Conservation (phyloP, 129 eudicot species). For the Solidago caesia region DNA sequence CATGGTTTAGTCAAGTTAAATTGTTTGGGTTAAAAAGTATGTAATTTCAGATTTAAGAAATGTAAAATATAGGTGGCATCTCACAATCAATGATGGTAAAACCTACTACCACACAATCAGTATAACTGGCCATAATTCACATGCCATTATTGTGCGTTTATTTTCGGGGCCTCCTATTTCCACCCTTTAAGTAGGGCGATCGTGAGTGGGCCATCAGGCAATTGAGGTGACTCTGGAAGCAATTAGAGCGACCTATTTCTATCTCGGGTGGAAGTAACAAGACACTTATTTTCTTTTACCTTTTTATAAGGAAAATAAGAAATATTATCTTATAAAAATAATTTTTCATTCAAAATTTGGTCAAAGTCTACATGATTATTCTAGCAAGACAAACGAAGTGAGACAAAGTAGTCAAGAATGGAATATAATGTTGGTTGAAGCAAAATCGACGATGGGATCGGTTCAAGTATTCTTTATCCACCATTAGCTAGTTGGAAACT, state of each 20-base stretch:
- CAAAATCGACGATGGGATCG: slow-evolving; percentile 3
- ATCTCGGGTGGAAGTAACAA: too few species aligned
- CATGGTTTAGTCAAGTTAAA: too few species aligned
- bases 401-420: not conserved
- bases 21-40: too few species aligned
- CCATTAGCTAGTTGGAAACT: slow-evolving; percentile 10
- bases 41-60: not conserved
- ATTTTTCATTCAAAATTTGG: too few species aligned
- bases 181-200: too few species aligned
- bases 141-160: not conserved
- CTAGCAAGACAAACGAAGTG: not conserved
- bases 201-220: too few species aligned
- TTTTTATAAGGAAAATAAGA: not conserved
- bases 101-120: not conserved
- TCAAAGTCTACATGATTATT: too few species aligned
- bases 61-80: not conserved
- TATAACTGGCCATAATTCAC: too few species aligned
- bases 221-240: too few species aligned
- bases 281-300: too few species aligned
- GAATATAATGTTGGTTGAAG: not conserved
- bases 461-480: slow-evolving; percentile 1
- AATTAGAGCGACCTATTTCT: too few species aligned
- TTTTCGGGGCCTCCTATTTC: not conserved
- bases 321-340: too few species aligned
- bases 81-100: slow-evolving; percentile 7